Evolutionary conservation across 108 stramenopile species (phyloP), one percentile per base, ranked within the genome.

Genomic region (Cyclotella distinguenda): DNA sequence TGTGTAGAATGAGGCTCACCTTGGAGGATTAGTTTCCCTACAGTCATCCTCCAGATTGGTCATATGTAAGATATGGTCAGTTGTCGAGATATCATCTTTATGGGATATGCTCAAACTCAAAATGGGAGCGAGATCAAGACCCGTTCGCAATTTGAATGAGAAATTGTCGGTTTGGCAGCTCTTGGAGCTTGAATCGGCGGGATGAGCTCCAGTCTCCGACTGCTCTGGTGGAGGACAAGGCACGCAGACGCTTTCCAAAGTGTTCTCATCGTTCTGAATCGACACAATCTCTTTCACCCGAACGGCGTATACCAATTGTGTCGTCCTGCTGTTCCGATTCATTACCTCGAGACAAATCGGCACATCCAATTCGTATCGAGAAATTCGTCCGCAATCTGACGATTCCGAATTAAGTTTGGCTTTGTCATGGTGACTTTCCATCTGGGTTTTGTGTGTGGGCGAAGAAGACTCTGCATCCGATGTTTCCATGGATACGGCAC

Each of bases 271-370:
- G 13, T 30, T 50, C 30, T 55, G 33, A 5, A 26, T 39, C 0
- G 12, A 6, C 23, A 22, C 26, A 46, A n/a, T 48, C 61, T 74
- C 72, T 13, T 71, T 51, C 0, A 84, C 83, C 45, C 94, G 59
- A 7, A 95, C 75, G 8, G 80, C 90, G 63, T 95, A 95, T 12
- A 87, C 83, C 8, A 86, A 82, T 62, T 86, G 86, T 6, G 76
- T 80, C 26, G 76, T 60, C 44, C 90, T 68, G 16, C 80, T 72
- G 15, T 76, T 79, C 58, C 94, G 63, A 70, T 91, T 84, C 87
- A 91, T 87, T 68, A 88, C 74, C 64, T 95, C 94, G 30, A 95
- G 73, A 87, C 90, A 95, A 3, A 86, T 90, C 33, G 93, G 88
- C 6, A 81, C 88, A 78, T 94, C 89, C 6, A 84, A 45, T 8